Evolutionary conservation across 2,329 filamentous ascomycete species (phyloP).

Genomic region (Sclerotinia trifoliorum): DNA sequence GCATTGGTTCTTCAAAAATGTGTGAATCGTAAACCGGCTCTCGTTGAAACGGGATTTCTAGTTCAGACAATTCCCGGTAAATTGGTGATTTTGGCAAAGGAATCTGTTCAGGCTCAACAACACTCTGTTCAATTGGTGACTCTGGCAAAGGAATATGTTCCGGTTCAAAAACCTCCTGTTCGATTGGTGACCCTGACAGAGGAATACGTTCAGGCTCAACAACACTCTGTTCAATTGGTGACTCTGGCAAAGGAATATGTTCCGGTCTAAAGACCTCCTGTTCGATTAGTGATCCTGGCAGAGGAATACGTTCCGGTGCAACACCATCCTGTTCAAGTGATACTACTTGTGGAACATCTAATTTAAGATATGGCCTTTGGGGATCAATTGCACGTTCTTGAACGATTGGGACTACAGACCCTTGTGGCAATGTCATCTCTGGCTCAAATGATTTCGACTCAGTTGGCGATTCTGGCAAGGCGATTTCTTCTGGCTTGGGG

Average conservation of each 20-base stretch:
- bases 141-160: too few species aligned
- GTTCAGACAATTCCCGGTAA: background rate
- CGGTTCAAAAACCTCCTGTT: background rate
- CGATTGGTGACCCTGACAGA: slow-evolving; percentile 1
- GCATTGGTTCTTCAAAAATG: background rate
- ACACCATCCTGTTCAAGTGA: background rate
- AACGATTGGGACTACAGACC: background rate
- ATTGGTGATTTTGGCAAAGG: background rate
- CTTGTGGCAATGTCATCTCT: background rate
- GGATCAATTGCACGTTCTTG: background rate
- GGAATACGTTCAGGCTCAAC: background rate
- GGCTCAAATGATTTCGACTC: background rate
- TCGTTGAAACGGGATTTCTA: background rate
- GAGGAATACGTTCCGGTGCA: background rate
- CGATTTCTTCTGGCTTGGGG: slow-evolving; percentile 8
- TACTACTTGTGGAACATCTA: background rate
- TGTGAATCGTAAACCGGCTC: background rate
- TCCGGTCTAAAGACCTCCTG: background rate
- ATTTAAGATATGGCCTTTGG: background rate
- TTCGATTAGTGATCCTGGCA: background rate
- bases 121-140: background rate
- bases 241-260: background rate
- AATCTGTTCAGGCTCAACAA: too few species aligned
- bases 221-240: slow-evolving; percentile 2
- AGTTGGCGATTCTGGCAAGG: slow-evolving; percentile 14